Conservation (phyloP, 1,284 basidiomycete species). For the Peniophora sp. region DNA sequence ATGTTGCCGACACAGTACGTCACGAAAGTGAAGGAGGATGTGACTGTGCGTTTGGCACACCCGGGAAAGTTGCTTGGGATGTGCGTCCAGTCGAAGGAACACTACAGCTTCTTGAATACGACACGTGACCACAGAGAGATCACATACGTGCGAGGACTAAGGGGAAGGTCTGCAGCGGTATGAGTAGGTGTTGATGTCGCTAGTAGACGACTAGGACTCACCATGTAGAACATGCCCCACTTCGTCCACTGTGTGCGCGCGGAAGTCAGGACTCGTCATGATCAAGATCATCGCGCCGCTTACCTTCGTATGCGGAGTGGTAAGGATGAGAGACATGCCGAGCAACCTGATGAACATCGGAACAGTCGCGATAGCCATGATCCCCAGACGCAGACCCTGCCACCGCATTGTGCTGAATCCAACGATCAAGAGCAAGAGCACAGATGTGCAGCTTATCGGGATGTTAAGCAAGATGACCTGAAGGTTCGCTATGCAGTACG, state of each 20-base stretch:
- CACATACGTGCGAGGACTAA: slow-evolving; percentile 5
- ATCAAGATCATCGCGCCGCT: neutral
- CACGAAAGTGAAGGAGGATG: slow-evolving; percentile 12
- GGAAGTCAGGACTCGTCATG: neutral
- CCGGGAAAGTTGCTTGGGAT: slow-evolving; percentile 12
- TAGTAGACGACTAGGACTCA: no score
- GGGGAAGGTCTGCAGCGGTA: slow-evolving; percentile 1
- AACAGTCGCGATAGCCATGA: slow-evolving; percentile 9
- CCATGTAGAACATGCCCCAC: neutral
- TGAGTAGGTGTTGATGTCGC: no score
- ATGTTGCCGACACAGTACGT: slow-evolving; percentile 13
- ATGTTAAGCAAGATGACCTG: slow-evolving; percentile 10
- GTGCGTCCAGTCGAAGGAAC: slow-evolving; percentile 10
- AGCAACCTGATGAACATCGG: slow-evolving; percentile 10
- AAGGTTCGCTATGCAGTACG: slow-evolving; percentile 3
- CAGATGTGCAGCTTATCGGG: slow-evolving; percentile 8
- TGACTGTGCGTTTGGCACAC: slow-evolving; percentile 12
- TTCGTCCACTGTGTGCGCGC: neutral
- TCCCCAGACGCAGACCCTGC: slow-evolving; percentile 8
- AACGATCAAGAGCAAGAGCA: slow-evolving; percentile 10
- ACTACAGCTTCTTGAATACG: neutral
- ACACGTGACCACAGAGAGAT: no score
- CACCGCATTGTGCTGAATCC: slow-evolving; percentile 8
- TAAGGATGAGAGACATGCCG: slow-evolving; percentile 5
- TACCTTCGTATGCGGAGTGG: slow-evolving; percentile 1